Evolutionary conservation across 2,329 filamentous ascomycete species (phyloP).

Genomic region (Trichoderma atroviride): DNA sequence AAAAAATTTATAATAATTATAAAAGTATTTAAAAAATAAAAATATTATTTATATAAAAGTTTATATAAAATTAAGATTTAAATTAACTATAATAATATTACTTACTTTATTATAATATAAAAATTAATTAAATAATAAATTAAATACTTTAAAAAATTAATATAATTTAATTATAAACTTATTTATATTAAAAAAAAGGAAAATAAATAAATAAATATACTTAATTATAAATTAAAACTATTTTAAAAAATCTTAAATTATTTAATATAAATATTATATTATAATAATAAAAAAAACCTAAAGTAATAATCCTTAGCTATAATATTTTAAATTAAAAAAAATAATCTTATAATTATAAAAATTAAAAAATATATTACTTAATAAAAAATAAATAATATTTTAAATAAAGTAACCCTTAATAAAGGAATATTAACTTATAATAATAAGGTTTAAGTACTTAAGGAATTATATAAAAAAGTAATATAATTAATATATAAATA

Average conservation of each 20-base stretch:
- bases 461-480: too few relatives aligned
- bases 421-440: too few relatives aligned
- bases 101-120: constrained; percentile 28
- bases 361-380: too few relatives aligned
- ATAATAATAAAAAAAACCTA: neutral
- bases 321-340: neutral
- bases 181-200: neutral
- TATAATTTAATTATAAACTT: neutral
- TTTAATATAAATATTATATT: neutral
- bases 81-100: constrained; percentile 33
- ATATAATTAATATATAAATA: too few relatives aligned
- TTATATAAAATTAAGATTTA: constrained; percentile 31
- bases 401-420: too few relatives aligned
- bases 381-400: too few relatives aligned
- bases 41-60: constrained; percentile 28
- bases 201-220: neutral
- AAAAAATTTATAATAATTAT: constrained; percentile 32
- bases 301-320: neutral
- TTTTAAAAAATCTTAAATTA: neutral
- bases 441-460: too few relatives aligned
- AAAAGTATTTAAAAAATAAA: neutral
- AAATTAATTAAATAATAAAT: constrained; percentile 29
- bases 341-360: neutral
- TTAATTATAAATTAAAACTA: neutral
- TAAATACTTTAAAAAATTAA: constrained; percentile 24